Conservation (phyloP, 768 basidiomycete species). For the Lactifluus rugatus region DNA sequence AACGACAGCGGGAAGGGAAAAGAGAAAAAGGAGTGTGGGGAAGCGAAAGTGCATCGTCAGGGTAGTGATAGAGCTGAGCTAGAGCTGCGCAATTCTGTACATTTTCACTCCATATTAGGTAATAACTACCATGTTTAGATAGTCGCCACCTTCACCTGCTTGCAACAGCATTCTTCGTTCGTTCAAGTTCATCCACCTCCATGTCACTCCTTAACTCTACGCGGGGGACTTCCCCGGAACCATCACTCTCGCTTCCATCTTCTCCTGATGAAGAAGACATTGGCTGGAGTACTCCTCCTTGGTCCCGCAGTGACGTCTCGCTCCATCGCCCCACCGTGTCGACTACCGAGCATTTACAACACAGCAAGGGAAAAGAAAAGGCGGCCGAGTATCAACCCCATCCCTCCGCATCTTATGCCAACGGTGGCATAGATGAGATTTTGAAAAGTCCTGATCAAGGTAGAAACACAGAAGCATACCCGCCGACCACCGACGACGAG, state of each 20-base stretch:
- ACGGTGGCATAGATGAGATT: constrained; percentile 4
- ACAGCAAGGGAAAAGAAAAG: constrained; percentile 17
- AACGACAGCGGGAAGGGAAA: constrained; percentile 22
- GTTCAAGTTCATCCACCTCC: not conserved
- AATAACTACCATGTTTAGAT: not conserved
- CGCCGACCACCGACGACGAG: constrained; percentile 56
- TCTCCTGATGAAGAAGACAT: constrained; percentile 16
- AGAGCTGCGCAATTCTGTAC: not conserved
- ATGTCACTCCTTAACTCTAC: constrained; percentile 1
- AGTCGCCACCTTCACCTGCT: not conserved
- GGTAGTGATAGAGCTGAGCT: too few species aligned
- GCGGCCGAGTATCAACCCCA: not conserved
- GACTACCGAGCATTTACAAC: not conserved
- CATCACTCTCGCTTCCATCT: constrained; percentile 2
- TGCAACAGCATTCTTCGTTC: not conserved
- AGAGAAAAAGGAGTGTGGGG: constrained; percentile 48
- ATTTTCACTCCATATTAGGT: not conserved
- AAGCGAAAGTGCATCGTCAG: constrained; percentile 29
- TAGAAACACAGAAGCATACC: constrained; percentile 35
- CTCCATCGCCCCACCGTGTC: constrained; percentile 1
- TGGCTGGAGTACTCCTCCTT: constrained; percentile 5
- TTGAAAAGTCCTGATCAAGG: not conserved
- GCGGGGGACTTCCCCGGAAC: constrained; percentile 2
- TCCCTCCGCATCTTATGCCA: not conserved
- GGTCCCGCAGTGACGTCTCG: constrained; percentile 1